These are phyloP conservation scores for Logfia minima DNA, from an alignment of 129 eudicot species.

Conservation along the genomic window DNA sequence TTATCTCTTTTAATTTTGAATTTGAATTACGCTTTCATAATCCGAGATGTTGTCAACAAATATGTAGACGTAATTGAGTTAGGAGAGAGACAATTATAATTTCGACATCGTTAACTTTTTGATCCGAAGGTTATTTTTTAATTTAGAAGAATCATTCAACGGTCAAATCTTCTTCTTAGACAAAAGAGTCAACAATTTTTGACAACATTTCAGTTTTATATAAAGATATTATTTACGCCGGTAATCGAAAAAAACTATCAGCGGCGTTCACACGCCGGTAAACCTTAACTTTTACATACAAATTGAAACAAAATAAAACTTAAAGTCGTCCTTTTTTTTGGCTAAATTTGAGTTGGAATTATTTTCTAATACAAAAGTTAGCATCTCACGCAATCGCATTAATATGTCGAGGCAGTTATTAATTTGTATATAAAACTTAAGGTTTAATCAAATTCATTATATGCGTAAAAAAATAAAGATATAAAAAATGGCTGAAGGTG, in stretches of 20 bases:
- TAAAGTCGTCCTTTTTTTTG: not conserved
- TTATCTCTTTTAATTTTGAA: too few relatives aligned
- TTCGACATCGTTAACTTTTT: too few relatives aligned
- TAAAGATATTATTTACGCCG: not conserved
- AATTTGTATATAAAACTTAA: not conserved
- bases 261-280: constrained; percentile 8
- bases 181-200: too few relatives aligned
- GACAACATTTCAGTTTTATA: too few relatives aligned
- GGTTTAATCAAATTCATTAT: not conserved
- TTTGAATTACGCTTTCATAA: too few relatives aligned
- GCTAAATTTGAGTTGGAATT: not conserved
- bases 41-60: too few relatives aligned
- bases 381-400: constrained; percentile 20
- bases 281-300: not conserved
- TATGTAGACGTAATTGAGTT: too few relatives aligned
- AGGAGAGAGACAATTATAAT: too few relatives aligned
- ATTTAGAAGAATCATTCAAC: too few relatives aligned
- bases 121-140: too few relatives aligned
- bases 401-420: not conserved
- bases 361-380: not conserved
- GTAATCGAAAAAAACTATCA: not conserved
- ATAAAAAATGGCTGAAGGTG: constrained; percentile 42
- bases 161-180: too few relatives aligned
- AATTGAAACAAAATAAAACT: not conserved
- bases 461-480: not conserved